phyloP scores from a whole-genome alignment of 2,329 filamentous ascomycete species.

The Trichoderma atroviride region DNA sequence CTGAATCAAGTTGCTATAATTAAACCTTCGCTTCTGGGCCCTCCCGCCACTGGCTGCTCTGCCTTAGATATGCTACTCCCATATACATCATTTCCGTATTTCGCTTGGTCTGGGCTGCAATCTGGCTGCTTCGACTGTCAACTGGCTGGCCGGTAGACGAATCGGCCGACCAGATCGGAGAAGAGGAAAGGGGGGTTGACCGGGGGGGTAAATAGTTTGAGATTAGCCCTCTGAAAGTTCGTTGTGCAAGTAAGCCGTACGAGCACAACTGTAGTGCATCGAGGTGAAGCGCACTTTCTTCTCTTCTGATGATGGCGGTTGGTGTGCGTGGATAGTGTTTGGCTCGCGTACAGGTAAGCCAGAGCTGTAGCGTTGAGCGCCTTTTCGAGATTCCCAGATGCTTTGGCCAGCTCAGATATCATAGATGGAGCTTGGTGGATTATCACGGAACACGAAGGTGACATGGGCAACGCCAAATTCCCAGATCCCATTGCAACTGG shows the following conservation, averaged over 20 bases:
- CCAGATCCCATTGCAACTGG: neutral
- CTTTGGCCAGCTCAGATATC: neutral
- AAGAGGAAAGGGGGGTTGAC: neutral
- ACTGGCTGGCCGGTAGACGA: neutral
- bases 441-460: neutral
- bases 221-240: neutral
- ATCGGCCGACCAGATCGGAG: conserved; percentile 19
- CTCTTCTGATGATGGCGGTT: neutral
- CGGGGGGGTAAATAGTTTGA: neutral
- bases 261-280: neutral
- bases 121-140: neutral
- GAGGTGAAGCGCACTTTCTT: neutral
- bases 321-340: neutral
- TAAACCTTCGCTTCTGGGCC: neutral
- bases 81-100: neutral
- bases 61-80: neutral
- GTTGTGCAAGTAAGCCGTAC: neutral
- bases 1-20: conserved; percentile 17
- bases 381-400: neutral
- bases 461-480: neutral
- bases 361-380: neutral
- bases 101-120: conserved; percentile 1
- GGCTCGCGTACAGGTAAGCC: neutral
- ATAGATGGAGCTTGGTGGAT: neutral
- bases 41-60: neutral